phyloP scores from a whole-genome alignment of 768 basidiomycete species.

The Russula dissimulans region DNA sequence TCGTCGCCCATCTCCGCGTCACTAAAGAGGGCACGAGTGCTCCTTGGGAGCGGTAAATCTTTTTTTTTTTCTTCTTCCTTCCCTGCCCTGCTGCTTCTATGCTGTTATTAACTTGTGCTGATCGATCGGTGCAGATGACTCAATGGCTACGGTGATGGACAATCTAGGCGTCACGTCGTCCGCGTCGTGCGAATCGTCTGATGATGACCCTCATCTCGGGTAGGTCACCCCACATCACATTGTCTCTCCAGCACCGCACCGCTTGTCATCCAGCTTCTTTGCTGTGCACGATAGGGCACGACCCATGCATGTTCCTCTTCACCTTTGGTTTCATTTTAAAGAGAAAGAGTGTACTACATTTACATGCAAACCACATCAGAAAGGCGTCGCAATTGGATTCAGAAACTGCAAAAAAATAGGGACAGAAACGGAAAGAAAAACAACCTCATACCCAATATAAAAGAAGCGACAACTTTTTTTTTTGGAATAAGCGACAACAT shows the following conservation, averaged over 20 bases:
- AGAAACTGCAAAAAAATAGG: no score
- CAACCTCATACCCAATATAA: no score
- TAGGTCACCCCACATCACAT: conserved; percentile 62
- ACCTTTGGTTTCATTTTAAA: no score
- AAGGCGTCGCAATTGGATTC: no score
- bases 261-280: conserved; percentile 21
- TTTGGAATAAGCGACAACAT: no score
- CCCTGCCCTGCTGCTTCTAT: background rate
- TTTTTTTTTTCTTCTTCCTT: background rate
- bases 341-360: no score
- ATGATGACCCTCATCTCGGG: conserved; percentile 54
- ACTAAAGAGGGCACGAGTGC: conserved; percentile 19
- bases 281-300: background rate
- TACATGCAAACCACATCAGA: no score
- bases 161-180: background rate
- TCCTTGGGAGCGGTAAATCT: conserved; percentile 30
- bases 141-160: conserved; percentile 31
- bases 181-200: conserved; percentile 37
- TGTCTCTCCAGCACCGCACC: conserved; percentile 49
- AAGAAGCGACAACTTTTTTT: no score
- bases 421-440: no score
- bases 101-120: background rate
- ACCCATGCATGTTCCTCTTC: no score
- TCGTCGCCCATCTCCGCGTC: conserved; percentile 22
- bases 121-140: conserved; percentile 33